phyloP scores from a whole-genome alignment of 768 basidiomycete species.

The Infundibulicybe gibba region DNA sequence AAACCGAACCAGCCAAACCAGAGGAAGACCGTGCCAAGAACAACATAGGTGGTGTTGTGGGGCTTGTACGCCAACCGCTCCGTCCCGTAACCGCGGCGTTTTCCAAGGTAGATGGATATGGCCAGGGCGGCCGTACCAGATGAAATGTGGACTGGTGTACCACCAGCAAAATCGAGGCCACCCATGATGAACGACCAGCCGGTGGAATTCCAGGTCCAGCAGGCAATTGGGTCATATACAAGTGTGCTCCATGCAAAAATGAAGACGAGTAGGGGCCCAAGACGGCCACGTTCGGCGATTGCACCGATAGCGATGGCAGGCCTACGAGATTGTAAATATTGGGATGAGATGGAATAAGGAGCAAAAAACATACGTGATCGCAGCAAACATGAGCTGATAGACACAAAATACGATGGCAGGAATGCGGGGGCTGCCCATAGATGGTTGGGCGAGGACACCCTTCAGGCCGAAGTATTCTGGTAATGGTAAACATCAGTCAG shows the following conservation, averaged over 20 bases:
- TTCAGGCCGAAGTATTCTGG: constrained; percentile 82
- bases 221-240: constrained; percentile 92
- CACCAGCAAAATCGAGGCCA: constrained; percentile 91
- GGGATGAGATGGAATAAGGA: background rate
- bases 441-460: constrained; percentile 71
- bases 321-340: constrained; percentile 27
- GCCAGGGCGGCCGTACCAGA: constrained; percentile 91
- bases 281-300: constrained; percentile 82
- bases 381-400: constrained; percentile 90
- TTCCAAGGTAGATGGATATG: constrained; percentile 88
- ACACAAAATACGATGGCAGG: constrained; percentile 77
- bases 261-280: constrained; percentile 87
- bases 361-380: constrained; percentile 63
- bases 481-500: background rate
- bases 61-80: constrained; percentile 89
- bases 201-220: constrained; percentile 92
- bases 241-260: constrained; percentile 87
- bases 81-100: constrained; percentile 88
- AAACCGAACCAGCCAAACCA: constrained; percentile 98
- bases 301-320: constrained; percentile 91
- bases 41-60: constrained; percentile 89
- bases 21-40: constrained; percentile 90
- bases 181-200: constrained; percentile 77
- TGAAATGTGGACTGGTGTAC: constrained; percentile 95
- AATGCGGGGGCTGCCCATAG: constrained; percentile 65